A percentile compares a stretch with the other conserved stretches of the same genome.
phyloP scores from a whole-genome alignment of 2,329 filamentous ascomycete species.

The Diaporthe batatas region DNA sequence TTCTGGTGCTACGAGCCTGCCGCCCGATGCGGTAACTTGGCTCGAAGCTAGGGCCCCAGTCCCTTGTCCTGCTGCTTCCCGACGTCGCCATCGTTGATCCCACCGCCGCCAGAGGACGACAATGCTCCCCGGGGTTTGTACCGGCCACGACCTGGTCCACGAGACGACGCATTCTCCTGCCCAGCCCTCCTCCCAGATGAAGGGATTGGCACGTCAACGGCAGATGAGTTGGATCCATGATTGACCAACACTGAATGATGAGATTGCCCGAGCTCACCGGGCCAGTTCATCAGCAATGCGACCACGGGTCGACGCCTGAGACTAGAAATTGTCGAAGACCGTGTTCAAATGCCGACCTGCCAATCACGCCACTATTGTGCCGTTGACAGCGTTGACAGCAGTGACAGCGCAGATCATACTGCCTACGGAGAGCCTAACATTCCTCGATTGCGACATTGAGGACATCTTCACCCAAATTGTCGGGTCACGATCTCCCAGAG shows the following conservation, averaged over 20 bases:
- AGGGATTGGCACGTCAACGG: neutral
- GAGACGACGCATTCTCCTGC: neutral
- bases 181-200: neutral
- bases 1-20: neutral
- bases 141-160: neutral
- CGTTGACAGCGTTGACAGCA: conserved; percentile 29
- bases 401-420: conserved; percentile 28
- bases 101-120: neutral
- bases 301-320: neutral
- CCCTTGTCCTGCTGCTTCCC: neutral
- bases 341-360: conserved; percentile 35
- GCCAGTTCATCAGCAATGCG: neutral
- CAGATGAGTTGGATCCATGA: neutral
- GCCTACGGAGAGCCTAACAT: conserved; percentile 1
- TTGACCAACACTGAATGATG: neutral
- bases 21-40: conserved; percentile 28
- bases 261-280: neutral
- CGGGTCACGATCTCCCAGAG: conserved; percentile 24
- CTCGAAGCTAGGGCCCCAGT: conserved; percentile 10
- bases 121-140: neutral
- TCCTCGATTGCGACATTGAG: conserved; percentile 14
- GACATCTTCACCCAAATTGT: conserved; percentile 25
- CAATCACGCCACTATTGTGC: conserved; percentile 22
- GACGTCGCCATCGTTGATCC: conserved; percentile 3
- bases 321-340: conserved; percentile 14